Conservation (phyloP, 2,329 filamentous ascomycete species). For the Diaporthe eres region DNA sequence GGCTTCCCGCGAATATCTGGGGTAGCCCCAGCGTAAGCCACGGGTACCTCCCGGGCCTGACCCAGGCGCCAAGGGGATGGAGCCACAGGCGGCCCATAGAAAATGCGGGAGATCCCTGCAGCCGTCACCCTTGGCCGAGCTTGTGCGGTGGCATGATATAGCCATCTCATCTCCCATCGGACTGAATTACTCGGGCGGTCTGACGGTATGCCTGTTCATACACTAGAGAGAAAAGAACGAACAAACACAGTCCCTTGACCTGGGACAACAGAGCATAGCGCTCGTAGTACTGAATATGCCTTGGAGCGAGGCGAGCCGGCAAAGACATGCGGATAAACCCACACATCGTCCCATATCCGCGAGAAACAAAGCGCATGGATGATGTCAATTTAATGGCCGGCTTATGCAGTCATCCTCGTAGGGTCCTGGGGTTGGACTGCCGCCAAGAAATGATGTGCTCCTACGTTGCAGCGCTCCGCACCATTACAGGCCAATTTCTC, state of each 20-base stretch:
- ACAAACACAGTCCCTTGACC: neutral
- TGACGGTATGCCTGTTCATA: neutral
- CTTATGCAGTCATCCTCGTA: constrained; percentile 30
- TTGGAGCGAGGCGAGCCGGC: neutral
- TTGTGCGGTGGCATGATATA: constrained; percentile 9
- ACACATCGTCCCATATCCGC: neutral
- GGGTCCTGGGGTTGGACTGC: constrained; percentile 2
- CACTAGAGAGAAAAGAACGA: neutral
- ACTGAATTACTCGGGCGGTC: neutral
- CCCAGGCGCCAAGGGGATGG: constrained; percentile 13
- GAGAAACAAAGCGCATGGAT: constrained; percentile 8
- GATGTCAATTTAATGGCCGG: constrained; percentile 30
- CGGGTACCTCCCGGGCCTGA: constrained; percentile 22
- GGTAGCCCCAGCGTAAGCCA: constrained; percentile 26
- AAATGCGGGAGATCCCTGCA: constrained; percentile 24
- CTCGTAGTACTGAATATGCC: neutral
- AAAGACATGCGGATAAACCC: neutral
- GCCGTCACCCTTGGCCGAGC: constrained; percentile 31
- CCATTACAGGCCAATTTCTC: neutral
- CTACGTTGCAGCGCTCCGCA: constrained; percentile 22
- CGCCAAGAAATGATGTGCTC: constrained; percentile 30
- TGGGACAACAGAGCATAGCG: neutral
- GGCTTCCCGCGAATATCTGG: constrained; percentile 16
- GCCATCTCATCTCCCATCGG: constrained; percentile 28
- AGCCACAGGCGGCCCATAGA: constrained; percentile 16